These are phyloP conservation scores for Thielaviopsis populi DNA, from an alignment of 2,329 filamentous ascomycete species.

Conservation along the genomic window DNA sequence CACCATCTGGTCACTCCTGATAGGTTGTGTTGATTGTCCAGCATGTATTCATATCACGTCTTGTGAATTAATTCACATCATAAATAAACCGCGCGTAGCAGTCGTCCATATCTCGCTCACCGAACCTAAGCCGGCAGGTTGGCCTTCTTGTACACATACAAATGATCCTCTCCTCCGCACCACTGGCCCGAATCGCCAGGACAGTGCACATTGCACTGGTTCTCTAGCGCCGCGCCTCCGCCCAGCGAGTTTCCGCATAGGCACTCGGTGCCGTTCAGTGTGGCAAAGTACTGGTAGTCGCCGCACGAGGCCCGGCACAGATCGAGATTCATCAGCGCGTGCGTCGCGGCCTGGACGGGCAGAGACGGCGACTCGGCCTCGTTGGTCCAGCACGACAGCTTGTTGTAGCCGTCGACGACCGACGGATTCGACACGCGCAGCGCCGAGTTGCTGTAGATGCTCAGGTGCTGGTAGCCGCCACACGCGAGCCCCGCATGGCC, in stretches of 20 bases:
- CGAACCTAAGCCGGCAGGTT: constrained; percentile 3
- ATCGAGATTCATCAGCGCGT: constrained; percentile 7
- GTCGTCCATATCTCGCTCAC: not conserved
- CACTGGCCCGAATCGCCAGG: constrained; percentile 3
- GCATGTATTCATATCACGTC: not conserved
- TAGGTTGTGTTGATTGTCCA: not conserved
- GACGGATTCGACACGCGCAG: constrained; percentile 7
- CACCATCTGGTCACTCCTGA: too few species aligned
- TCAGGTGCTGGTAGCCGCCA: constrained; percentile 7
- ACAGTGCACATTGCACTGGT: constrained; percentile 9
- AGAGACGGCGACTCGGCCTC: not conserved
- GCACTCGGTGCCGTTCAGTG: constrained; percentile 1
- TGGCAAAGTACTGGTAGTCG: constrained; percentile 12
- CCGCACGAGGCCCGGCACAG: not conserved
- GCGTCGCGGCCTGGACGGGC: not conserved
- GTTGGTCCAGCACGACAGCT: constrained; percentile 13
- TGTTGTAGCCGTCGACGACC: constrained; percentile 9
- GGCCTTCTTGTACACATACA: constrained; percentile 15
- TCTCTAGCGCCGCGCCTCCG: constrained; percentile 5
- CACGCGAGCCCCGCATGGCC: constrained; percentile 3
- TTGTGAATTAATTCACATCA: not conserved
- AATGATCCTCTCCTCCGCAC: constrained; percentile 4
- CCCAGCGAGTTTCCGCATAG: constrained; percentile 7
- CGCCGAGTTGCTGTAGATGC: constrained; percentile 8
- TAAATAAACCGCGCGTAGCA: not conserved